A percentile compares a stretch with the other conserved stretches of the same genome.
phyloP scores from a whole-genome alignment of 208 protist genomes.

The Porcisia hertigi region DNA sequence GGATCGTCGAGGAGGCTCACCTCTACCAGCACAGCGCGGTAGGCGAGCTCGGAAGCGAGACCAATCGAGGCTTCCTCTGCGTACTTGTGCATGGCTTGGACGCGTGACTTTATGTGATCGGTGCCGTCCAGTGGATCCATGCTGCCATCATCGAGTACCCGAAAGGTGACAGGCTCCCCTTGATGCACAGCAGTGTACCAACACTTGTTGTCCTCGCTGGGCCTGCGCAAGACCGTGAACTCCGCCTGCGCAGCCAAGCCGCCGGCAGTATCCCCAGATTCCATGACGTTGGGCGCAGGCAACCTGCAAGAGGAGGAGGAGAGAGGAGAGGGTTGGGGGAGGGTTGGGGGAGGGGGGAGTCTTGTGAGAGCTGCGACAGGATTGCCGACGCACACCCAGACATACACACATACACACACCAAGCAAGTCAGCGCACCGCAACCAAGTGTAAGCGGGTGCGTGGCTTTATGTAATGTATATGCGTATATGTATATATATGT shows the following conservation, averaged over 20 bases:
- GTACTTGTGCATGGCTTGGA: constrained; percentile 21
- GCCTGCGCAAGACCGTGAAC: constrained; percentile 29
- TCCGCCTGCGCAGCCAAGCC: constrained; percentile 13
- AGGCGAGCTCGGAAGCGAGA: constrained; percentile 37
- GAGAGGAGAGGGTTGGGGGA: too few species aligned
- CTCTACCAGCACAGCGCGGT: constrained; percentile 58
- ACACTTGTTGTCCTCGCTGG: constrained; percentile 24
- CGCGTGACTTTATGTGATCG: constrained; percentile 12
- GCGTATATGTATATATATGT: too few species aligned
- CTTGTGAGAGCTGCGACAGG: too few species aligned
- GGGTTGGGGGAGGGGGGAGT: too few species aligned
- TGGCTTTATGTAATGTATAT: too few species aligned
- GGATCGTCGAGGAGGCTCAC: constrained; percentile 65
- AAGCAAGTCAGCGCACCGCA: too few species aligned
- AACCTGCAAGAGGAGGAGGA: background rate
- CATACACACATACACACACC: too few species aligned
- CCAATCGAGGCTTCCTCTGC: constrained; percentile 21
- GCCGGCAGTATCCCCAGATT: background rate
- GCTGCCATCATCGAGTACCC: constrained; percentile 31
- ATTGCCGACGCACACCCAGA: too few species aligned
- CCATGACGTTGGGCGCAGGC: background rate
- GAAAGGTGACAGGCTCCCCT: constrained; percentile 43
- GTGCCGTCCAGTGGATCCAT: constrained; percentile 26
- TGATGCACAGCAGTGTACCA: constrained; percentile 40
- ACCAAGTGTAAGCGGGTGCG: too few species aligned